phyloP scores from a whole-genome alignment of 2,329 filamentous ascomycete genomes.

The Ophiostoma perfectum region DNA sequence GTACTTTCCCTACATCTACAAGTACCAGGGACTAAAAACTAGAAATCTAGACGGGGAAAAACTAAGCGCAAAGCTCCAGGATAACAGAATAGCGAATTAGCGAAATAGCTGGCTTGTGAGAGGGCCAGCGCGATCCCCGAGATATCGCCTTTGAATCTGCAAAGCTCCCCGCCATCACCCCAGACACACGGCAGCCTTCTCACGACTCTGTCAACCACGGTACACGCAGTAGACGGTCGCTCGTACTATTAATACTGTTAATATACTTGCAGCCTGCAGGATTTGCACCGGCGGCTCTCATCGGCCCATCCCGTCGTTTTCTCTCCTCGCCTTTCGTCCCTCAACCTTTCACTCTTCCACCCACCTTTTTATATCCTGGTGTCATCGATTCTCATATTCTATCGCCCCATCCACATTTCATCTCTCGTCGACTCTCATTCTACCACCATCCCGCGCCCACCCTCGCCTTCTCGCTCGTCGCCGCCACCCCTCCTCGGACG shows the following conservation, averaged over 20 bases:
- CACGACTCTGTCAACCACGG: not conserved
- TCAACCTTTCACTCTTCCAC: not conserved
- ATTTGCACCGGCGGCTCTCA: constrained; percentile 13
- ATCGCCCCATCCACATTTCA: not conserved
- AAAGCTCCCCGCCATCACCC: not conserved
- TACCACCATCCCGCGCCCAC: constrained; percentile 3
- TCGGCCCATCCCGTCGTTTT: constrained; percentile 8
- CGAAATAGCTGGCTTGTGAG: constrained; percentile 4
- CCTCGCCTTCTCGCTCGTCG: not conserved
- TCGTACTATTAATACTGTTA: not conserved
- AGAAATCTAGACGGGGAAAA: constrained; percentile 6
- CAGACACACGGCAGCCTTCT: not conserved
- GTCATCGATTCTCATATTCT: not conserved
- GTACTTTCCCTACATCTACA: not conserved
- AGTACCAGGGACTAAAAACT: not conserved
- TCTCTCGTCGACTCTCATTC: not conserved
- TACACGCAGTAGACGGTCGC: not conserved
- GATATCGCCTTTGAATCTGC: constrained; percentile 2
- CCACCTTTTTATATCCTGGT: constrained; percentile 8
- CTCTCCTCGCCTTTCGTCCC: not conserved
- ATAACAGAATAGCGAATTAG: not conserved
- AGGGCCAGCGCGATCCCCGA: not conserved
- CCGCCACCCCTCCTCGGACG: not conserved
- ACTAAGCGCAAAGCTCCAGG: not conserved
- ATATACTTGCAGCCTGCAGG: not conserved